These are phyloP conservation scores for Scedosporium boydii DNA, from an alignment of 2,329 filamentous ascomycete genomes.

Conservation along the genomic window DNA sequence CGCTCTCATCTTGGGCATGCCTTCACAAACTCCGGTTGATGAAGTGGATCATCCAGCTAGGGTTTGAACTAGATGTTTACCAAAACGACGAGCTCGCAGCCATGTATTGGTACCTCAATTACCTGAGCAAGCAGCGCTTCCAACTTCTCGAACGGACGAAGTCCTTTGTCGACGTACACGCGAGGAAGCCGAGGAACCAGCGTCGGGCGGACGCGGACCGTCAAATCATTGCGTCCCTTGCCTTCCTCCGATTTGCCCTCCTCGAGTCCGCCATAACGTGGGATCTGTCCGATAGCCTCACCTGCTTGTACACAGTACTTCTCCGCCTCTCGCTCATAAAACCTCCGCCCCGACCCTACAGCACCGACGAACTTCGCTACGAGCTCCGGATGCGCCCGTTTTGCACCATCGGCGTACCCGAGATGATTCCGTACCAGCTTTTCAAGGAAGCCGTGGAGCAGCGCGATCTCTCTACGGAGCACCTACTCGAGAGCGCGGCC, in stretches of 20 bases:
- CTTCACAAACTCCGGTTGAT: conserved; percentile 84
- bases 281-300: conserved; percentile 45
- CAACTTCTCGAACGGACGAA: conserved; percentile 67
- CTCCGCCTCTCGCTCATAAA: conserved; percentile 46
- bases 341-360: conserved; percentile 50
- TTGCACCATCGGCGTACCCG: conserved; percentile 55
- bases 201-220: conserved; percentile 11
- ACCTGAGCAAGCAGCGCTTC: conserved; percentile 58
- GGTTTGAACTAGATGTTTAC: conserved; percentile 90
- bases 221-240: conserved; percentile 25
- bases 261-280: conserved; percentile 56
- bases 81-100: conserved; percentile 71
- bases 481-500: conserved; percentile 37
- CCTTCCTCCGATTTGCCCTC: conserved; percentile 49
- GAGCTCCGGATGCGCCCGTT: conserved; percentile 85
- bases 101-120: conserved; percentile 87
- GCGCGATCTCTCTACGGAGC: conserved; percentile 24
- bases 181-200: conserved; percentile 6
- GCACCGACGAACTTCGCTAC: conserved; percentile 59
- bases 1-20: conserved; percentile 81
- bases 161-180: conserved; percentile 42
- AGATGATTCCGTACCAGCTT: conserved; percentile 54
- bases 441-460: conserved; percentile 39
- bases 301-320: conserved; percentile 57
- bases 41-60: conserved; percentile 79